Evolutionary conservation across 1,284 basidiomycete genomes (phyloP), one percentile per base, ranked within the genome.

Genomic region (Flammula alnicola): DNA sequence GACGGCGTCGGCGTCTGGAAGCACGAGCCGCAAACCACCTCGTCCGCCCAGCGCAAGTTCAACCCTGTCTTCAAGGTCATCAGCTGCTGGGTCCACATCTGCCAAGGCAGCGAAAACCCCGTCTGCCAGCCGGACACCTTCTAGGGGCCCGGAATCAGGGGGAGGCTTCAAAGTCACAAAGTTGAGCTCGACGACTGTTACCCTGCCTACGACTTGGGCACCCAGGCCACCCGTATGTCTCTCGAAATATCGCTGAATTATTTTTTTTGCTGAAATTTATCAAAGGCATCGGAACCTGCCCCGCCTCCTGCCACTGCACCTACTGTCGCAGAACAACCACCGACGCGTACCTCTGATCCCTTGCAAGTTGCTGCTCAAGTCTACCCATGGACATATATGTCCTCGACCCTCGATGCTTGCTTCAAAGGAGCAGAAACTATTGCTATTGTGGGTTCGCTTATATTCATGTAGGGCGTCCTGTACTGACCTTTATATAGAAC

Each of bases 371-470:
- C 72, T 3, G 72, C 76, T 16, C 73, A 77, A 46, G 59, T 69
- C 7, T 76, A 77, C 50, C 72, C 77, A 55, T 80, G 78, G 78
- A 51, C 73, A 27, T 75, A 75, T 54, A 79, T 80, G 77, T 71
- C 70, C 9, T 73, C 73, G 20, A 75, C 75, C 0, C 64, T 80
- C 16, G 75, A 79, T 23, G 73, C 74, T 5, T 74, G 72, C 48
- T 77, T 79, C 58, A 57, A 72, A 30, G 55, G 59, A 12, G 67
- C 73, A 11, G 70, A 75, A 58, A 49, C 62, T 27, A 51, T 60
- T 26, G 70, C 71, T 7, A 59, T 64, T 51, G 75, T 68, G 52
- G 5, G 64, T 52, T 20, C 9, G 14, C 10, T 32, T 30, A 30
- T 33, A 40, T n/a, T 26, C 8, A 16, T 11, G 20, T 37, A 11